Percentiles rank a stretch among this genome's conserved stretches.
Evolutionary conservation across 2,329 filamentous ascomycete species (phyloP).

Genomic region (Cladophialophora chaetospira): DNA sequence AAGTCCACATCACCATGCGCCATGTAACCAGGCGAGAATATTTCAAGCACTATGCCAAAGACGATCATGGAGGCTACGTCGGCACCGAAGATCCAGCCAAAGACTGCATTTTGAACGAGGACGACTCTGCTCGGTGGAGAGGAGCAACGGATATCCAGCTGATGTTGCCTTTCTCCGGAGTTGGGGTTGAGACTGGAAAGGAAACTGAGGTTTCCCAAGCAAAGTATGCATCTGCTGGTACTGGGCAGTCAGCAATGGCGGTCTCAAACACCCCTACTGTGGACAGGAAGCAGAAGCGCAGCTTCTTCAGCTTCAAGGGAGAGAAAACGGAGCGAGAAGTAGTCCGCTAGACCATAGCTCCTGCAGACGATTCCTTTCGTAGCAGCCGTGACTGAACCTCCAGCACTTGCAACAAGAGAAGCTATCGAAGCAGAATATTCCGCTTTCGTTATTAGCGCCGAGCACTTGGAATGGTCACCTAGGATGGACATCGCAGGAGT

Average conservation of each 20-base stretch:
- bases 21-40: conserved; percentile 27
- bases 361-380: too few relatives aligned
- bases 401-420: too few relatives aligned
- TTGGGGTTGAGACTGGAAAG: background rate
- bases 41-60: conserved; percentile 31
- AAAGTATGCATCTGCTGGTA: background rate
- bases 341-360: too few relatives aligned
- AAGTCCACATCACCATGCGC: conserved; percentile 24
- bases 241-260: background rate
- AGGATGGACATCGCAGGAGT: too few relatives aligned
- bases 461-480: too few relatives aligned
- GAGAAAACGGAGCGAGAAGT: too few relatives aligned
- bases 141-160: background rate
- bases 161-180: background rate
- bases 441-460: too few relatives aligned
- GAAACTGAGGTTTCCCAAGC: background rate
- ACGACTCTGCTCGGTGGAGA: conserved; percentile 16
- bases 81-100: conserved; percentile 28
- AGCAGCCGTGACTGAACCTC: too few relatives aligned
- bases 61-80: conserved; percentile 26
- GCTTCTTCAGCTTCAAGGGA: too few relatives aligned
- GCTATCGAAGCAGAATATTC: too few relatives aligned
- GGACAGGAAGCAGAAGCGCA: too few relatives aligned
- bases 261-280: background rate
- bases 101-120: conserved; percentile 29